Evolutionary conservation across 176 grass and related monocot genomes (phyloP).

Genomic region (Canna indica): DNA sequence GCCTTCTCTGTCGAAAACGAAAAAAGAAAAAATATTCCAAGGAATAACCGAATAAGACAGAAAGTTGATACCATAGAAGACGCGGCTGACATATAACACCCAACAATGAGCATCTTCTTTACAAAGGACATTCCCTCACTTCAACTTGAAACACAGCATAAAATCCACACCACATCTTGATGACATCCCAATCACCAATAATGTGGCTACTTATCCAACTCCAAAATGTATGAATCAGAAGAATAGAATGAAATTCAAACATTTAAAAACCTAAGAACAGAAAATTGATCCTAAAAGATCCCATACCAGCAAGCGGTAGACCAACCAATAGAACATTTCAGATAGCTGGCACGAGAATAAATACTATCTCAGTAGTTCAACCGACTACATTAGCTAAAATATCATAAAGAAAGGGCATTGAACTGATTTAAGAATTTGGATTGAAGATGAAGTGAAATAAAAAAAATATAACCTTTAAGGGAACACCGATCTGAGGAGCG

Average conservation of each 20-base stretch:
- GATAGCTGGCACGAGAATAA: neutral
- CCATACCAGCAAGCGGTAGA: neutral
- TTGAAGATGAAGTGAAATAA: neutral
- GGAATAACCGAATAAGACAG: no score
- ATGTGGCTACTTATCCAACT: neutral
- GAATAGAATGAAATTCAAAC: neutral
- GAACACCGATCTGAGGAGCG: conserved; percentile 75
- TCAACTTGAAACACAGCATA: no score
- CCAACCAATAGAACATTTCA: neutral
- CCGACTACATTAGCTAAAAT: neutral
- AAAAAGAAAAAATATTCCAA: no score
- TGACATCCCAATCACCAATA: neutral
- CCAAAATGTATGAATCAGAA: neutral
- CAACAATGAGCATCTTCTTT: no score
- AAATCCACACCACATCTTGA: no score
- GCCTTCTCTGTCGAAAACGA: no score
- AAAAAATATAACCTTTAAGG: conserved; percentile 42
- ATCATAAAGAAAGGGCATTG: neutral
- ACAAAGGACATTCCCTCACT: no score
- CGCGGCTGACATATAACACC: no score
- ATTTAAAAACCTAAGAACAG: neutral
- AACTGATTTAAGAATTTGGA: neutral
- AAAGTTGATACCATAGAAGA: no score
- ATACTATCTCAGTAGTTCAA: neutral
- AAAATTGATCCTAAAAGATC: no score